Evolutionary conservation across 1,284 basidiomycete species (phyloP).

Genomic region (Schizophyllum commune): DNA sequence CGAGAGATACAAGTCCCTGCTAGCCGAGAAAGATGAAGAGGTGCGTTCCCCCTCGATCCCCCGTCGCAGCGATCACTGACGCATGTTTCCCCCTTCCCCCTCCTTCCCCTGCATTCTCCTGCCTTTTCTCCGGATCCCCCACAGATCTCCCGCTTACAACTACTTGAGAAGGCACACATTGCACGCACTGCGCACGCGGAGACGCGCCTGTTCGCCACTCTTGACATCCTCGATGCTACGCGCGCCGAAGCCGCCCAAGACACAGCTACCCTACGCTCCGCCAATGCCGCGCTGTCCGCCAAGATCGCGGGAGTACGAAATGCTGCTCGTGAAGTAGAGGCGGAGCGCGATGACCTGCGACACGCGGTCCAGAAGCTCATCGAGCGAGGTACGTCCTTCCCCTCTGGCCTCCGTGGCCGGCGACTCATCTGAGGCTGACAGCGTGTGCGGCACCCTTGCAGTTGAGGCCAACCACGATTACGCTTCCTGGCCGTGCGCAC

Average conservation of each 20-base stretch:
- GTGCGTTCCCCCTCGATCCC: background rate
- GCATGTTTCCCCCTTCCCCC: background rate
- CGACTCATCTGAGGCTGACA: background rate
- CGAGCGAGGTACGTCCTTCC: background rate
- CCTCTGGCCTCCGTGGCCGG: background rate
- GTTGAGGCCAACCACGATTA: background rate
- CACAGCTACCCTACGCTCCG: background rate
- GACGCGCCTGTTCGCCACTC: background rate
- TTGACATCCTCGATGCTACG: background rate
- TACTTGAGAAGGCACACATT: background rate
- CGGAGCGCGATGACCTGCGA: background rate
- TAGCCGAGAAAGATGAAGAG: background rate
- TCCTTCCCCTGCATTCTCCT: background rate
- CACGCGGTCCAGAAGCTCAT: background rate
- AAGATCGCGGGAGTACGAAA: background rate
- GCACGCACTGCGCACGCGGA: background rate
- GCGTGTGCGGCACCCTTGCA: background rate
- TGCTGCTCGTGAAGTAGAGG: background rate
- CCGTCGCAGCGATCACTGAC: background rate
- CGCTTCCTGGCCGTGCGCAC: background rate
- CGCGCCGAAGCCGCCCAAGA: background rate
- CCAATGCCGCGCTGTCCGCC: background rate
- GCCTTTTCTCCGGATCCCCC: background rate
- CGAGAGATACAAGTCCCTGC: background rate
- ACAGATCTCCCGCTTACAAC: background rate